Conservation (phyloP, 1,284 basidiomycete genomes). For the Singerocomus inundabilis region DNA sequence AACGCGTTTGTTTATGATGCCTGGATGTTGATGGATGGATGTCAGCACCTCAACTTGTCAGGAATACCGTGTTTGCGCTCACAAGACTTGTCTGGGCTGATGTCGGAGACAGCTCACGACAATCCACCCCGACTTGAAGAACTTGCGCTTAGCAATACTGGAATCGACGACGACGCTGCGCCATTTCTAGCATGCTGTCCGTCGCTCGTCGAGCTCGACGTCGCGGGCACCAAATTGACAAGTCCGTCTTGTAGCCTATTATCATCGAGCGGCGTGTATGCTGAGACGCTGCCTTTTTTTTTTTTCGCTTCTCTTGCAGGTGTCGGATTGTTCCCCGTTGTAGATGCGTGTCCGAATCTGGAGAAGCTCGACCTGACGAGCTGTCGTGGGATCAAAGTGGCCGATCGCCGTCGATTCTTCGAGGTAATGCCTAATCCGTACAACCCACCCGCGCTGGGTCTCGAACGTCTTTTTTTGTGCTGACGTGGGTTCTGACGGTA, state of each 20-base stretch:
- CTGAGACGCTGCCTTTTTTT: not conserved
- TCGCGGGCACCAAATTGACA: slow-evolving; percentile 59
- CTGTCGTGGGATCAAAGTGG: slow-evolving; percentile 59
- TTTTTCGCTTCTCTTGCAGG: slow-evolving; percentile 39
- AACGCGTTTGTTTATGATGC: too few relatives aligned
- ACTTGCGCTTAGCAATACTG: slow-evolving; percentile 60
- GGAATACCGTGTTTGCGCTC: slow-evolving; percentile 53
- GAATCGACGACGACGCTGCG: slow-evolving; percentile 55
- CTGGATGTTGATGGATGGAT: slow-evolving; percentile 2
- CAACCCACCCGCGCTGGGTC: too few relatives aligned
- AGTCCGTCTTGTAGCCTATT: slow-evolving; percentile 36
- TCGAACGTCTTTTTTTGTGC: too few relatives aligned
- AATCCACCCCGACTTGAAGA: slow-evolving; percentile 41
- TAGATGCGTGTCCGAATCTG: slow-evolving; percentile 55
- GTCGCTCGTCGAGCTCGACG: slow-evolving; percentile 46
- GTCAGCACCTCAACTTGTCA: slow-evolving; percentile 53
- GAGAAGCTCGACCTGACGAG: slow-evolving; percentile 60
- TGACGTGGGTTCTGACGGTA: too few relatives aligned
- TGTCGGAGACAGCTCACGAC: slow-evolving; percentile 35
- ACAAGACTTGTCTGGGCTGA: slow-evolving; percentile 48
- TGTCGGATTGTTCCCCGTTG: slow-evolving; percentile 52
- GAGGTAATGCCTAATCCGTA: slow-evolving; percentile 52
- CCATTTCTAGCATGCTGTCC: slow-evolving; percentile 53
- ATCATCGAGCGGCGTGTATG: not conserved
- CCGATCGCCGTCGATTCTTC: slow-evolving; percentile 64